Evolutionary conservation across 2,329 filamentous ascomycete genomes (phyloP).

Genomic region (Alternaria triticina): DNA sequence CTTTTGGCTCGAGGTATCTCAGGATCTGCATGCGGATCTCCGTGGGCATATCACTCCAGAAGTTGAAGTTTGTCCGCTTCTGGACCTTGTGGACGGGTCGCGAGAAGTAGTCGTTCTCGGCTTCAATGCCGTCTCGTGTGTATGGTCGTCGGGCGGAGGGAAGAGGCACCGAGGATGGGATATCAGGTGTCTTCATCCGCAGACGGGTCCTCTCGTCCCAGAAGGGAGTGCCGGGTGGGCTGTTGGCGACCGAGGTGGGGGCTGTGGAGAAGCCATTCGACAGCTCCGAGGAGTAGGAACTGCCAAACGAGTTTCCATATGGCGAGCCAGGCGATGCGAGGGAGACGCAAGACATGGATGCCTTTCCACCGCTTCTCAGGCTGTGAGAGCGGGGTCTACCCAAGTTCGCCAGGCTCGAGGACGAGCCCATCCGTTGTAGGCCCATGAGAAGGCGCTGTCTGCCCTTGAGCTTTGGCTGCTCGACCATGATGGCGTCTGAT

Average conservation of each 20-base stretch:
- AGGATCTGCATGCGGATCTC: constrained; percentile 84
- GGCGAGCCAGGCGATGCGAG: constrained; percentile 59
- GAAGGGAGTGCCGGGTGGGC: constrained; percentile 55
- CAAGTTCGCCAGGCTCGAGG: constrained; percentile 70
- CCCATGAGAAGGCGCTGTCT: constrained; percentile 74
- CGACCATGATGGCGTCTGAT: constrained; percentile 37
- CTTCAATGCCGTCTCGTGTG: constrained; percentile 50
- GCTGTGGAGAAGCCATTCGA: constrained; percentile 63
- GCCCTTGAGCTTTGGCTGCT: constrained; percentile 66
- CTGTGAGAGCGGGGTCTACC: constrained; percentile 70
- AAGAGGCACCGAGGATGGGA: constrained; percentile 64
- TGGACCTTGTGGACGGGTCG: constrained; percentile 45
- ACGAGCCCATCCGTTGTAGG: constrained; percentile 82
- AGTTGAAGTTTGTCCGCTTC: constrained; percentile 61
- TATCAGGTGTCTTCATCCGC: constrained; percentile 60
- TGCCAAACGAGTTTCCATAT: constrained; percentile 61
- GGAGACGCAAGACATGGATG: constrained; percentile 70
- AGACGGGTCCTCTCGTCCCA: constrained; percentile 63
- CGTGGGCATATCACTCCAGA: constrained; percentile 81
- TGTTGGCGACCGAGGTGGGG: constrained; percentile 60
- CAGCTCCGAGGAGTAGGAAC: constrained; percentile 63
- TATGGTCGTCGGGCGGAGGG: constrained; percentile 66
- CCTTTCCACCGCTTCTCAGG: constrained; percentile 68
- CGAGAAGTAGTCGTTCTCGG: constrained; percentile 57
- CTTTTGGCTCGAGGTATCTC: constrained; percentile 75